Percentiles rank a stretch among this genome's conserved stretches.
These are phyloP conservation scores for Picea mariana DNA, from an alignment of 83 land plant species.

Conservation along the genomic window DNA sequence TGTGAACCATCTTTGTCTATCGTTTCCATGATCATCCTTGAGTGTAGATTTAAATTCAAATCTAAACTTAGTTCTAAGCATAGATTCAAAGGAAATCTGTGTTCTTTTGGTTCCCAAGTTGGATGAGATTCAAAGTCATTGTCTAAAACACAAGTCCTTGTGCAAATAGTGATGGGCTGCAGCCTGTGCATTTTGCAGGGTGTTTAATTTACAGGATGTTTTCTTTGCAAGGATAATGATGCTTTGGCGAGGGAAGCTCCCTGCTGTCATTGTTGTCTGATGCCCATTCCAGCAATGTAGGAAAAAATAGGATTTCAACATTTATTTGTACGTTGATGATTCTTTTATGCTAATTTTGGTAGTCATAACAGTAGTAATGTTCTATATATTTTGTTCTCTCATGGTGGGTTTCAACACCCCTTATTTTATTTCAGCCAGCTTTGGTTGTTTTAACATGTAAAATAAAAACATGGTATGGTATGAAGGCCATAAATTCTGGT, in stretches of 20 bases:
- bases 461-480: background rate
- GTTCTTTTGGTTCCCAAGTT: background rate
- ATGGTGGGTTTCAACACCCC: background rate
- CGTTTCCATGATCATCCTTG: background rate
- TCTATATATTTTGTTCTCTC: background rate
- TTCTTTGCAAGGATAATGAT: background rate
- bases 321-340: background rate
- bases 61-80: too few relatives aligned
- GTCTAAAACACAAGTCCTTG: background rate
- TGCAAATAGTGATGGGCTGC: background rate
- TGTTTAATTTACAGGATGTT: background rate
- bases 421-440: background rate
- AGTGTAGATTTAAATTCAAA: background rate
- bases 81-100: background rate
- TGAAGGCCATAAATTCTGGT: slow-evolving; percentile 5
- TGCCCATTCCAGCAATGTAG: too few relatives aligned
- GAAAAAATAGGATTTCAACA: slow-evolving; percentile 5
- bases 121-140: background rate
- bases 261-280: background rate
- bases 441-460: background rate
- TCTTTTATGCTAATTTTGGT: slow-evolving; percentile 3
- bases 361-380: background rate
- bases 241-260: background rate
- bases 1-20: background rate
- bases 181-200: slow-evolving; percentile 9